phyloP scores from a whole-genome alignment of 2,329 filamentous ascomycete species.

The Plenodomus tracheiphilus region DNA sequence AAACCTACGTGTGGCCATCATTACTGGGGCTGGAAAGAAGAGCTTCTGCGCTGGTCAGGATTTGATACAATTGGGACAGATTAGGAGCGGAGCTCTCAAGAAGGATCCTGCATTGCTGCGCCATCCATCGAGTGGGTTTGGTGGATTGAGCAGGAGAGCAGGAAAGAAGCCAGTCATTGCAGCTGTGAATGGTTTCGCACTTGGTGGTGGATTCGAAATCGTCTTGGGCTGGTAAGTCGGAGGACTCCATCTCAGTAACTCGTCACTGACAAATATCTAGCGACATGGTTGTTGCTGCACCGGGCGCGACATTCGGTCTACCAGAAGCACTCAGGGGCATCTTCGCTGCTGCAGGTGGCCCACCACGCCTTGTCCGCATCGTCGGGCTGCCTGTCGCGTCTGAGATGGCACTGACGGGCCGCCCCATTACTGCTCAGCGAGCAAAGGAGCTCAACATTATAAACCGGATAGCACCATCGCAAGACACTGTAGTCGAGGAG shows the following conservation, averaged over 20 bases:
- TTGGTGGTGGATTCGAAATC: conserved; percentile 63
- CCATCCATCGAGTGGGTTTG: conserved; percentile 56
- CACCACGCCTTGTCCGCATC: conserved; percentile 56
- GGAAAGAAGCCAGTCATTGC: conserved; percentile 66
- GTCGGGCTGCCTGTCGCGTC: conserved; percentile 54
- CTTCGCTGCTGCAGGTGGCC: conserved; percentile 57
- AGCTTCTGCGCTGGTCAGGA: conserved; percentile 62
- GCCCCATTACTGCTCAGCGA: conserved; percentile 51
- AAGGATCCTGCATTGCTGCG: conserved; percentile 28
- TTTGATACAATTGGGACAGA: conserved; percentile 51
- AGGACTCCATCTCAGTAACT: background rate
- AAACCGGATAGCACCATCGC: conserved; percentile 44
- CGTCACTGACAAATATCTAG: conserved; percentile 28
- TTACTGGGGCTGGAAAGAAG: conserved; percentile 56
- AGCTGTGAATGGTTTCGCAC: conserved; percentile 61
- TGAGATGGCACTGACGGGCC: conserved; percentile 56
- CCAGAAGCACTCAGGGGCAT: conserved; percentile 60
- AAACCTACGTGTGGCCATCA: conserved; percentile 50
- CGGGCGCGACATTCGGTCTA: conserved; percentile 56
- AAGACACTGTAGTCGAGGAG: conserved; percentile 40
- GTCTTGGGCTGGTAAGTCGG: conserved; percentile 55
- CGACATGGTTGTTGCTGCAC: conserved; percentile 58
- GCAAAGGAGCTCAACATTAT: conserved; percentile 48
- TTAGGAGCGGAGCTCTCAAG: conserved; percentile 29
- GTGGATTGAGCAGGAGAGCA: conserved; percentile 57